Evolutionary conservation across 257 asterid species (phyloP).

Genomic region (Penstemon newberryi): DNA sequence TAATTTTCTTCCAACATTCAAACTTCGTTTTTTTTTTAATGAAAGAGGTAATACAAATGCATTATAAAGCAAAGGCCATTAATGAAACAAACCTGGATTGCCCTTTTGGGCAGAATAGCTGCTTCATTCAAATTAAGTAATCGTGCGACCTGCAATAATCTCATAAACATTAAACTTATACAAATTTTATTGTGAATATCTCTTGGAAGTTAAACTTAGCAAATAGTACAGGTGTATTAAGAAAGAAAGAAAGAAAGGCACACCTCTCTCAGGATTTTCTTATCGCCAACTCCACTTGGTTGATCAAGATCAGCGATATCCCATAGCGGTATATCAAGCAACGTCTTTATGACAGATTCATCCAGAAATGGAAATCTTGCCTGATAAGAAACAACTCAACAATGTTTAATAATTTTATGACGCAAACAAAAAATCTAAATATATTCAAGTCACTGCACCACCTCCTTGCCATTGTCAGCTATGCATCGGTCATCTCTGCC

Average conservation of each 20-base stretch:
- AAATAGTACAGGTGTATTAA: background rate
- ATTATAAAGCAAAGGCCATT: background rate
- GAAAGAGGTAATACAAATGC: background rate
- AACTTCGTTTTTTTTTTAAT: background rate
- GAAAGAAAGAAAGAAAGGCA: conserved; percentile 3
- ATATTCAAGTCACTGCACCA: conserved; percentile 27
- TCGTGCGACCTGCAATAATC: conserved; percentile 63
- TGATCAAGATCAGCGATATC: conserved; percentile 85
- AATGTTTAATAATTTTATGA: conserved; percentile 1
- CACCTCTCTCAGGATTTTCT: conserved; percentile 89
- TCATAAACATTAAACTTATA: background rate
- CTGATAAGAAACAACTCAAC: conserved; percentile 35
- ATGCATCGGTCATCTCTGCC: conserved; percentile 97
- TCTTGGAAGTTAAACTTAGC: background rate
- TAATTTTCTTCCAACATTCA: background rate
- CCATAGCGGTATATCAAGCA: conserved; percentile 91
- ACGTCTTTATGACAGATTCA: conserved; percentile 76
- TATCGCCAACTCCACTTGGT: conserved; percentile 89
- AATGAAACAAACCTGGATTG: conserved; percentile 68
- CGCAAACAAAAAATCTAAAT: conserved; percentile 10
- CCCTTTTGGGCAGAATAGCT: conserved; percentile 83
- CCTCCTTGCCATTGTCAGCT: conserved; percentile 94
- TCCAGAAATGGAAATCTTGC: conserved; percentile 96
- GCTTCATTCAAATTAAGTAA: conserved; percentile 79
- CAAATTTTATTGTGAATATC: background rate